These are phyloP conservation scores for Naganishia vaughanmartiniae DNA, from an alignment of 768 basidiomycete species.

Conservation along the genomic window DNA sequence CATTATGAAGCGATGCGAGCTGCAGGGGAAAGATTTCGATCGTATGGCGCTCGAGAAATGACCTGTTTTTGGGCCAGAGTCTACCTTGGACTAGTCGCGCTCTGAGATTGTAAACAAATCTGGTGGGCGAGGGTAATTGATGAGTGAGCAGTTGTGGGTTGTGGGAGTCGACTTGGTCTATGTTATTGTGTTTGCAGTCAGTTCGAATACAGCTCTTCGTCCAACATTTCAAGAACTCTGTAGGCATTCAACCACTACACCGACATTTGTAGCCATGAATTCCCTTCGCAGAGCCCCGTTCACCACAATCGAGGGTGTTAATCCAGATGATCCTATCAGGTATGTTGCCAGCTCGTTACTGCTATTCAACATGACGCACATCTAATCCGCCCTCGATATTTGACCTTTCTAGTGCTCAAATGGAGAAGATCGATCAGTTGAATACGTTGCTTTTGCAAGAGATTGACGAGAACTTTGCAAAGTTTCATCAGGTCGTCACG, in stretches of 20 bases:
- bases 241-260: neutral
- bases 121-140: conserved; percentile 2
- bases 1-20: conserved; percentile 4
- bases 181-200: neutral
- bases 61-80: neutral
- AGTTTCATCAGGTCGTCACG: conserved; percentile 78
- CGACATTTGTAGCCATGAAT: conserved; percentile 23
- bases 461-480: conserved; percentile 89
- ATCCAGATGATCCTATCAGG: conserved; percentile 45
- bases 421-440: conserved; percentile 92
- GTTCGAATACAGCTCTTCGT: neutral
- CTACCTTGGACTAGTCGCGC: neutral
- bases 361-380: conserved; percentile 49
- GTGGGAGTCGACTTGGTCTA: neutral
- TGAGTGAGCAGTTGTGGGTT: conserved; percentile 9
- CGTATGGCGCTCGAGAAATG: neutral
- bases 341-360: conserved; percentile 6
- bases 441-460: conserved; percentile 91
- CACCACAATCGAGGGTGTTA: conserved; percentile 46
- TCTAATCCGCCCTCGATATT: conserved; percentile 49
- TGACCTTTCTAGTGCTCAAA: conserved; percentile 69
- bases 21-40: conserved; percentile 1
- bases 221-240: neutral
- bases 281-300: conserved; percentile 46
- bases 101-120: conserved; percentile 18